Conservation (phyloP, 208 protist species). For the Vickermania spadyakhi region DNA sequence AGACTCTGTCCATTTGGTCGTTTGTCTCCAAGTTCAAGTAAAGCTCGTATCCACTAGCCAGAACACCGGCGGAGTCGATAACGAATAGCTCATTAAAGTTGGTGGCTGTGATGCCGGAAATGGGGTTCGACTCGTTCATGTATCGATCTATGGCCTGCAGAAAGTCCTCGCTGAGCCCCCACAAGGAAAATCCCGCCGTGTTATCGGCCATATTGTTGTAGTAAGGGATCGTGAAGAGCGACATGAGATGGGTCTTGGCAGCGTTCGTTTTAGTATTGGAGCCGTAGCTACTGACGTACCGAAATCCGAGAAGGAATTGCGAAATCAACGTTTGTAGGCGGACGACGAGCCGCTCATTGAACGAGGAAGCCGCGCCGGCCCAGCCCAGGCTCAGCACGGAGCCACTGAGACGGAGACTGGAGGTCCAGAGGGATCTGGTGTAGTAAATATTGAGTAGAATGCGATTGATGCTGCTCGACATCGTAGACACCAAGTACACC, state of each 20-base stretch:
- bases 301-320: neutral
- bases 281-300: slow-evolving; percentile 2
- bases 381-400: neutral
- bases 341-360: neutral
- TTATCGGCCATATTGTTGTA: slow-evolving; percentile 1
- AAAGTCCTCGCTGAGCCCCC: slow-evolving; percentile 5
- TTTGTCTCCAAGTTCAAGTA: slow-evolving; percentile 1
- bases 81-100: slow-evolving; percentile 3
- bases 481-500: neutral
- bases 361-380: neutral
- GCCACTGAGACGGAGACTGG: slow-evolving; percentile 2
- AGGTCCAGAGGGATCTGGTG: neutral
- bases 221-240: slow-evolving; percentile 5
- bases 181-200: slow-evolving; percentile 4
- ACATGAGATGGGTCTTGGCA: slow-evolving; percentile 4
- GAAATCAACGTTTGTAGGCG: neutral
- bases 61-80: slow-evolving; percentile 1
- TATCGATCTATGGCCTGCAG: slow-evolving; percentile 8
- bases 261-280: neutral
- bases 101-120: neutral
- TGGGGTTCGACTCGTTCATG: slow-evolving; percentile 3
- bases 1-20: neutral
- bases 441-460: neutral
- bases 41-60: neutral
- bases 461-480: neutral